Percentiles rank a stretch among this genome's conserved stretches.
Conservation (phyloP, 2,329 filamentous ascomycete genomes). For the Scolecobasidium constrictum region DNA sequence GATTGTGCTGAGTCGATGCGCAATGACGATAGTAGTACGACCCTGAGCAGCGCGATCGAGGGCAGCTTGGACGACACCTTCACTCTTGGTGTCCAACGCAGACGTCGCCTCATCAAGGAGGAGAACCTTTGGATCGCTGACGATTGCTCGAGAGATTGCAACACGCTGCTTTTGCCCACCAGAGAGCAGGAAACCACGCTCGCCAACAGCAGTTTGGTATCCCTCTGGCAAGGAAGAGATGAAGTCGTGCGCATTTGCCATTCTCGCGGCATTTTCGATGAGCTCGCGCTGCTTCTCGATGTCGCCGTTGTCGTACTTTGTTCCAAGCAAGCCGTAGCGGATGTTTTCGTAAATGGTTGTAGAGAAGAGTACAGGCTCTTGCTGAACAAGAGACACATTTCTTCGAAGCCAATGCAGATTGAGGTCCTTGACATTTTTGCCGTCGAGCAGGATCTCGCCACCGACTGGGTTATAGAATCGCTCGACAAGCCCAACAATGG, state of each 20-base stretch:
- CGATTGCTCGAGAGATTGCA: conserved; percentile 81
- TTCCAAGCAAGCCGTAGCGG: conserved; percentile 79
- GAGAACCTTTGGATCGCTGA: conserved; percentile 84
- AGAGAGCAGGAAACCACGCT: conserved; percentile 82
- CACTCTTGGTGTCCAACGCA: conserved; percentile 85
- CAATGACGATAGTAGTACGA: conserved; percentile 91
- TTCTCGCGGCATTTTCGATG: conserved; percentile 71
- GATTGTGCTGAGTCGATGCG: conserved; percentile 90
- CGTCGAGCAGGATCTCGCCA: conserved; percentile 71
- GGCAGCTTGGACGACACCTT: conserved; percentile 87
- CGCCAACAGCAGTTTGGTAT: conserved; percentile 91
- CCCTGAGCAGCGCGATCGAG: conserved; percentile 77
- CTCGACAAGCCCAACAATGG: conserved; percentile 85
- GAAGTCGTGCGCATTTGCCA: conserved; percentile 92
- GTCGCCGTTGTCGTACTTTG: conserved; percentile 56
- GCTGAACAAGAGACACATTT: conserved; percentile 84
- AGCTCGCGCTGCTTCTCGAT: conserved; percentile 60
- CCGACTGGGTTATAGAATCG: conserved; percentile 86
- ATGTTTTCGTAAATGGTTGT: conserved; percentile 89
- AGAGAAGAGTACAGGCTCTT: conserved; percentile 84
- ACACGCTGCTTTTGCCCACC: conserved; percentile 97
- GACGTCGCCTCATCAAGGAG: conserved; percentile 93
- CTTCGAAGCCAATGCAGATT: conserved; percentile 88
- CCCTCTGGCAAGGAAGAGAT: conserved; percentile 71
- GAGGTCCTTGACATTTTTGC: conserved; percentile 65